These are phyloP conservation scores for Chenopodium formosanum DNA, from an alignment of 148 eudicot species.

Conservation along the genomic window DNA sequence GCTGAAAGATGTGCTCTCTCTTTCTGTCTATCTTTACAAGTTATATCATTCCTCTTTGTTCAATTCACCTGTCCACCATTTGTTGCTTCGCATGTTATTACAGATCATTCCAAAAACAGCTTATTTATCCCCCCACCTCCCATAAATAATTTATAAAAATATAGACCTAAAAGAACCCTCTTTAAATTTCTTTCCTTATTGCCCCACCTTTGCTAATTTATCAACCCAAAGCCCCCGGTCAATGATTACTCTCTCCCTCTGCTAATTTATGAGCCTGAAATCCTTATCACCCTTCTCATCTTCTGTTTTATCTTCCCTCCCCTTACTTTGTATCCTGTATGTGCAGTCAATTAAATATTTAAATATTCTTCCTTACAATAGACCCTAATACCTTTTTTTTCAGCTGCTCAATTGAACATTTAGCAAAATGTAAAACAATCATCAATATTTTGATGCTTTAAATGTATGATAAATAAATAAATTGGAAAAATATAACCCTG, in stretches of 20 bases:
- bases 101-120: neutral
- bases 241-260: neutral
- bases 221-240: neutral
- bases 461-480: too few relatives aligned
- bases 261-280: neutral
- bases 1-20: neutral
- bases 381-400: neutral
- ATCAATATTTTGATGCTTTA: neutral
- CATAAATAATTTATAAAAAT: neutral
- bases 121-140: neutral
- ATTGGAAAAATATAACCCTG: neutral
- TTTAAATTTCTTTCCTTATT: neutral
- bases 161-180: neutral
- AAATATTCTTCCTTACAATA: neutral
- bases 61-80: neutral
- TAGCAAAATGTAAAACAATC: too few relatives aligned
- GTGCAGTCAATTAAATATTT: neutral
- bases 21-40: neutral
- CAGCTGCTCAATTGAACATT: neutral
- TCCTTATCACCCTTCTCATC: neutral
- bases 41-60: neutral
- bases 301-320: neutral
- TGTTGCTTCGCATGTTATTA: neutral
- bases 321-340: neutral
- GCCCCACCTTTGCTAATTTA: neutral